Conservation (phyloP, 495 filamentous ascomycete species). For the Penicillium desertorum region DNA sequence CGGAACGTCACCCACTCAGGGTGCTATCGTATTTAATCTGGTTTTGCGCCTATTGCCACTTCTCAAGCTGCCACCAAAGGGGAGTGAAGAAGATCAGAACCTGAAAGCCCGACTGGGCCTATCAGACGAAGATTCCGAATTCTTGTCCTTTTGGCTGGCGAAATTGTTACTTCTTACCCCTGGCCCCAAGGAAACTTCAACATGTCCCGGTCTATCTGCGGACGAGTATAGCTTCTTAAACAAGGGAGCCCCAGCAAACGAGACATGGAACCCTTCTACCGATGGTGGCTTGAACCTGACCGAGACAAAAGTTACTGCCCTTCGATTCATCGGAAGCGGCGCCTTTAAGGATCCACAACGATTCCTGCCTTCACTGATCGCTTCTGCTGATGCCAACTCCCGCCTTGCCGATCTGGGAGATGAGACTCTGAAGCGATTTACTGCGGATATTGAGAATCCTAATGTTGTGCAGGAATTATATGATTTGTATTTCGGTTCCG, state of each 20-base stretch:
- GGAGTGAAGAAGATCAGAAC: conserved; percentile 70
- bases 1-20: conserved; percentile 59
- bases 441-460: conserved; percentile 66
- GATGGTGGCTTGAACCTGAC: conserved; percentile 63
- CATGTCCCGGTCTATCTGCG: conserved; percentile 66
- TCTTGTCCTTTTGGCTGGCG: conserved; percentile 73
- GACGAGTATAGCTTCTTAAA: conserved; percentile 73
- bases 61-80: conserved; percentile 70
- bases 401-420: conserved; percentile 78
- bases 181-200: conserved; percentile 39
- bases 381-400: conserved; percentile 77
- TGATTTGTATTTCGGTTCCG: conserved; percentile 61
- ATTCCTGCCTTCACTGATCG: conserved; percentile 80
- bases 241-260: conserved; percentile 54
- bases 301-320: conserved; percentile 64
- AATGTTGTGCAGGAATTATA: conserved; percentile 63
- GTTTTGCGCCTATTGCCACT: conserved; percentile 71
- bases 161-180: conserved; percentile 74
- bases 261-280: conserved; percentile 63
- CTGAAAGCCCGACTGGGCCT: conserved; percentile 67
- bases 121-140: conserved; percentile 66
- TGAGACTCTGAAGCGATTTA: conserved; percentile 76
- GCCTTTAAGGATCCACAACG: conserved; percentile 78
- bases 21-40: conserved; percentile 77
- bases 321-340: conserved; percentile 75